phyloP scores from a whole-genome alignment of 768 basidiomycete genomes.

The Coprinellus micaceus region DNA sequence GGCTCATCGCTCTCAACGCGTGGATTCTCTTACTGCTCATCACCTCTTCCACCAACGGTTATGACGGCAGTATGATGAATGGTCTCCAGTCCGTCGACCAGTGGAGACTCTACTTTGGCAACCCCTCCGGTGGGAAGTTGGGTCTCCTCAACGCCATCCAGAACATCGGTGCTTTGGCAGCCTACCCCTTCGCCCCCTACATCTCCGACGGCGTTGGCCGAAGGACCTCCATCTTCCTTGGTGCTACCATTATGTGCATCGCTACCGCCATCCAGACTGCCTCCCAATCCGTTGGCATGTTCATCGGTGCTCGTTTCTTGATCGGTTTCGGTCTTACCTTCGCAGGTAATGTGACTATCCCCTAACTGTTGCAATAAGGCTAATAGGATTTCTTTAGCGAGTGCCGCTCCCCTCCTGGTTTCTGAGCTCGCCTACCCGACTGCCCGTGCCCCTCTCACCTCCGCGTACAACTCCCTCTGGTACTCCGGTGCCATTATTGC shows the following conservation, averaged over 20 bases:
- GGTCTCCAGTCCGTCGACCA: conserved; percentile 65
- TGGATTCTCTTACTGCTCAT: conserved; percentile 76
- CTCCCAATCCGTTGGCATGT: conserved; percentile 70
- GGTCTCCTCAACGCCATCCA: conserved; percentile 76
- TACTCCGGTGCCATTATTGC: conserved; percentile 79
- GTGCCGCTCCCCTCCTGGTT: conserved; percentile 79
- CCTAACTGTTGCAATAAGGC: neutral
- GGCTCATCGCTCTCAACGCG: conserved; percentile 58
- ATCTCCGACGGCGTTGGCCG: conserved; percentile 72
- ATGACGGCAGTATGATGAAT: conserved; percentile 80
- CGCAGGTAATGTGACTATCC: conserved; percentile 39
- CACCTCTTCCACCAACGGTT: conserved; percentile 73
- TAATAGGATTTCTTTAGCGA: conserved; percentile 33
- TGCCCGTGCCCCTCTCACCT: conserved; percentile 76
- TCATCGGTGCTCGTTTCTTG: conserved; percentile 77
- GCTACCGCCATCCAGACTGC: conserved; percentile 70
- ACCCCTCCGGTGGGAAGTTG: conserved; percentile 53
- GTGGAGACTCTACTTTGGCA: conserved; percentile 61
- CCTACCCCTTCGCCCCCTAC: conserved; percentile 68
- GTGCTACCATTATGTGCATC: conserved; percentile 66
- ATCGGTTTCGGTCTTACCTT: conserved; percentile 78
- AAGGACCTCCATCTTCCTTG: conserved; percentile 59
- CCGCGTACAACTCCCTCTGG: conserved; percentile 82
- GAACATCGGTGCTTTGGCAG: conserved; percentile 69
- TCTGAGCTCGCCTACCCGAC: conserved; percentile 84